Conservation (phyloP, 345 rosid species). For the Hevea brasiliensis region DNA sequence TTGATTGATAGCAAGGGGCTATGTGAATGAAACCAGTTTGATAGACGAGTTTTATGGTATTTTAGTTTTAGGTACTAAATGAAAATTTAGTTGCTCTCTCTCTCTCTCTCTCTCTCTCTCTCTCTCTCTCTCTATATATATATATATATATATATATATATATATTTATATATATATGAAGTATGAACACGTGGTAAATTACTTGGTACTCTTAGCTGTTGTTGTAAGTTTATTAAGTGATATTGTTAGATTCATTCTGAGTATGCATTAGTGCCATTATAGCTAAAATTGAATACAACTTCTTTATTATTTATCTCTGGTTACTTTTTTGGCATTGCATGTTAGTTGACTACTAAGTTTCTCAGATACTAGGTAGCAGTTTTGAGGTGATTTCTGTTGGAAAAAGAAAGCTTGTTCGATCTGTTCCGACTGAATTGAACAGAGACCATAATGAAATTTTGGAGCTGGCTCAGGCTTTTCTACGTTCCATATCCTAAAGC, state of each 20-base stretch:
- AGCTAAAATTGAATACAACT: background rate
- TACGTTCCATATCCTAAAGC: background rate
- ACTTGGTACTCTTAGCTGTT: background rate
- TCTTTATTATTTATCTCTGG: background rate
- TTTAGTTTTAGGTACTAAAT: background rate
- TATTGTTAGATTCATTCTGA: background rate
- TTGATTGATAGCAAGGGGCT: background rate
- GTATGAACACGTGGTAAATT: too few species aligned
- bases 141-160: too few species aligned
- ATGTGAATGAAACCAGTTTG: background rate
- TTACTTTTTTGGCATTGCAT: background rate
- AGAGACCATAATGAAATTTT: constrained; percentile 90
- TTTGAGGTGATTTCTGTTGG: constrained; percentile 90
- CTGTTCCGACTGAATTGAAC: constrained; percentile 91
- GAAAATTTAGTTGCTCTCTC: too few species aligned
- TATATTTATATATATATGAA: too few species aligned
- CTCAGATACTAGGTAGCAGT: constrained; percentile 77
- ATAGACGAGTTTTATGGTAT: background rate
- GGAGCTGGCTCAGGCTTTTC: constrained; percentile 78
- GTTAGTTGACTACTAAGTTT: background rate
- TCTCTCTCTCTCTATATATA: too few species aligned
- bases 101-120: background rate
- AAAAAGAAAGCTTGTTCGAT: constrained; percentile 81
- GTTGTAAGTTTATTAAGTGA: background rate
- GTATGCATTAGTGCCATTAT: background rate